phyloP scores from a whole-genome alignment of 2,329 filamentous ascomycete genomes.

The Botrytis byssoidea region DNA sequence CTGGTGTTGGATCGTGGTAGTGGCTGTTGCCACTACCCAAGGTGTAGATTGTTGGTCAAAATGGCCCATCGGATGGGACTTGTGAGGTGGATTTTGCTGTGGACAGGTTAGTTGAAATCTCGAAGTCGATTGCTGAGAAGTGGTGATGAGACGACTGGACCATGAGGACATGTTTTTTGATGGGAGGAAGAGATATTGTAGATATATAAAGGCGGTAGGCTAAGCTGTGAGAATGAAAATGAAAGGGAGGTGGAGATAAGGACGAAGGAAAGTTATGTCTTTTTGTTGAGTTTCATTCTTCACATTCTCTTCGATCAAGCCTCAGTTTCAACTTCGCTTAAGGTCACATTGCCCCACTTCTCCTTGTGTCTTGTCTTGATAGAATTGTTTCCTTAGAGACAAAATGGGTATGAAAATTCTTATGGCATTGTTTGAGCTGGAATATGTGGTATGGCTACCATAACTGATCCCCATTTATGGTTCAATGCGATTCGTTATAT shows the following conservation, averaged over 20 bases:
- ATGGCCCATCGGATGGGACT: neutral
- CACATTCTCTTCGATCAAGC: neutral
- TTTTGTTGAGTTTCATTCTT: neutral
- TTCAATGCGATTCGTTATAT: neutral
- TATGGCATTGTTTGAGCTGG: neutral
- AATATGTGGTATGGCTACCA: neutral
- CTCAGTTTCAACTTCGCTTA: neutral
- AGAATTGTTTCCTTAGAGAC: too few species aligned
- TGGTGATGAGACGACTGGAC: neutral
- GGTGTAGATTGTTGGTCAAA: neutral
- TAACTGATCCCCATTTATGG: neutral
- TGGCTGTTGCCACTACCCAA: neutral
- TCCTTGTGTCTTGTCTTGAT: too few species aligned
- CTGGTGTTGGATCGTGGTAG: neutral
- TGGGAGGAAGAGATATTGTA: neutral
- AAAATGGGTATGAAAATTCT: neutral
- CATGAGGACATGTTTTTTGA: neutral
- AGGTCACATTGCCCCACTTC: neutral
- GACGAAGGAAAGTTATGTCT: neutral
- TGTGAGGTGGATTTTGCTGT: neutral
- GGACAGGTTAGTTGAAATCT: neutral
- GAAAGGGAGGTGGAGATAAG: neutral
- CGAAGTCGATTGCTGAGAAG: neutral
- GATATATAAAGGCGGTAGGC: neutral
- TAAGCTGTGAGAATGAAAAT: neutral